Evolutionary conservation across 306 rosid species (phyloP).

Genomic region (Casuarina cunninghamiana): DNA sequence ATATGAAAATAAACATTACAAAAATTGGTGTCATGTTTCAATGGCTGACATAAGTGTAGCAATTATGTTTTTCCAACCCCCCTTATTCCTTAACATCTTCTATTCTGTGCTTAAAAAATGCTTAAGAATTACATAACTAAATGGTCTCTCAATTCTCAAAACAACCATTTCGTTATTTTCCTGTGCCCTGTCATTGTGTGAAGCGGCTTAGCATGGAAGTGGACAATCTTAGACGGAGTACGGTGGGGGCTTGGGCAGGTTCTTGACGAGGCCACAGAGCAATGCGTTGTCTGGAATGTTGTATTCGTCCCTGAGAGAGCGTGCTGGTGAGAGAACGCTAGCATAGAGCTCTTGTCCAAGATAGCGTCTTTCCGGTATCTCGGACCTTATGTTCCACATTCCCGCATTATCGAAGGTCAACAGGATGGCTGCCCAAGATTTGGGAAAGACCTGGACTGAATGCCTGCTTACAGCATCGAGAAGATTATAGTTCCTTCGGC

Average conservation of each 20-base stretch:
- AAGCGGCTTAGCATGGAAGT: neutral
- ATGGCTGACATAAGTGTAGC: neutral
- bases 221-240: conserved; percentile 17
- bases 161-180: neutral
- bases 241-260: conserved; percentile 47
- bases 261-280: conserved; percentile 47
- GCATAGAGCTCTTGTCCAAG: conserved; percentile 67
- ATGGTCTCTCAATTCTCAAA: neutral
- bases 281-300: conserved; percentile 39
- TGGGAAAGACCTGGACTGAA: conserved; percentile 70
- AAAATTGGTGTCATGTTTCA: neutral
- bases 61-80: neutral
- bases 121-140: neutral
- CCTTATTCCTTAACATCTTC: conserved; percentile 1
- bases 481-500: conserved; percentile 57
- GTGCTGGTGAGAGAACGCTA: conserved; percentile 41
- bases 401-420: conserved; percentile 63
- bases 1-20: neutral
- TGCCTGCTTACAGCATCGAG: conserved; percentile 77
- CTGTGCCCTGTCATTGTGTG: neutral
- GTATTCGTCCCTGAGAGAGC: conserved; percentile 69
- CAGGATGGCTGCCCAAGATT: conserved; percentile 65
- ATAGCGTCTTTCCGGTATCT: conserved; percentile 56
- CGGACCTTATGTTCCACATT: conserved; percentile 69
- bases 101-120: conserved; percentile 1